phyloP scores from a whole-genome alignment of 331 rosid genomes.

The Quercus lobata region DNA sequence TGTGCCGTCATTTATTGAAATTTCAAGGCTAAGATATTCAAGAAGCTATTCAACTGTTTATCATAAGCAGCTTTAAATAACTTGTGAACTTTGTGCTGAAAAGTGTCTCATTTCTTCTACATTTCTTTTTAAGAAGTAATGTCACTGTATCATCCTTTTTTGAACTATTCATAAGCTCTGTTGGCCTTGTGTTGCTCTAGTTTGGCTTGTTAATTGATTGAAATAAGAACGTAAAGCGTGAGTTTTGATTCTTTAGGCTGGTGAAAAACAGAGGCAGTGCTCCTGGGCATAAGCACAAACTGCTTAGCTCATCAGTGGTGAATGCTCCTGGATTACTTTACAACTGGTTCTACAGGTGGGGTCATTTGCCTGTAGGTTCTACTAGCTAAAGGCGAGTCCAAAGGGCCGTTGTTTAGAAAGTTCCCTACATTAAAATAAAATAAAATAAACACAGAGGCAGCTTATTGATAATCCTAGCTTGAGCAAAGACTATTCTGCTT shows the following conservation, averaged over 20 bases:
- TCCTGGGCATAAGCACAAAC: too few species aligned
- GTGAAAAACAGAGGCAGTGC: not conserved
- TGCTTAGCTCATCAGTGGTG: too few species aligned
- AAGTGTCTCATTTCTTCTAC: not conserved
- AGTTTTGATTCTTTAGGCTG: not conserved
- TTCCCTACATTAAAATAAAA: too few species aligned
- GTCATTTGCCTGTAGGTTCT: too few species aligned
- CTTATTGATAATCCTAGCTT: not conserved
- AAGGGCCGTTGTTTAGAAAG: too few species aligned
- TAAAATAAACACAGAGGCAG: not conserved
- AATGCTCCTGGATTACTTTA: too few species aligned
- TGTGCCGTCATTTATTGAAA: not conserved
- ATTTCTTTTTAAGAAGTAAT: not conserved
- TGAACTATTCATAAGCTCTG: not conserved
- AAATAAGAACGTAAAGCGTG: not conserved
- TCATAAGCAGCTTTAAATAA: not conserved
- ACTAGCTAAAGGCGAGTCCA: too few species aligned
- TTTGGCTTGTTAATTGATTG: not conserved
- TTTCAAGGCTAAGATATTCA: not conserved
- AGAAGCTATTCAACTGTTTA: not conserved
- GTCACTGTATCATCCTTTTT: not conserved
- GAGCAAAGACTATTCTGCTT: not conserved
- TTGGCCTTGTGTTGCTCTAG: not conserved
- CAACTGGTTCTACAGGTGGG: too few species aligned
- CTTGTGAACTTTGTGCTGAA: not conserved